A percentile compares a stretch with the other conserved stretches of the same genome.
phyloP scores from a whole-genome alignment of 108 stramenopile species.

The Pseudonitzschia pungens region DNA sequence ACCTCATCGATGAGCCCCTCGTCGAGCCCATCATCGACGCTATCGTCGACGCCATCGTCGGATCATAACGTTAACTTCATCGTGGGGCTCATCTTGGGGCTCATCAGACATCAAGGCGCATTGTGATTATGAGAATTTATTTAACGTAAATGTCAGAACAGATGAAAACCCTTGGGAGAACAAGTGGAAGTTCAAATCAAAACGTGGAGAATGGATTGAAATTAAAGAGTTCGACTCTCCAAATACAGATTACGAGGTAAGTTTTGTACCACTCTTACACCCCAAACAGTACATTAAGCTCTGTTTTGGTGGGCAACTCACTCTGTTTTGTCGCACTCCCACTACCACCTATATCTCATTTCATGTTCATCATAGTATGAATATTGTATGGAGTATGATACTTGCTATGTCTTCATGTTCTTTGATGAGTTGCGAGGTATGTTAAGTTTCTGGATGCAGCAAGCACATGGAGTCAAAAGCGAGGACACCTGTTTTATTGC shows the following conservation, averaged over 20 bases:
- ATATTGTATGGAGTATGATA: conserved; percentile 4
- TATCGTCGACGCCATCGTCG: neutral
- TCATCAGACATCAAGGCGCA: neutral
- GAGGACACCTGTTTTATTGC: no score
- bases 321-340: neutral
- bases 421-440: neutral
- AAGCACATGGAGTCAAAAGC: neutral
- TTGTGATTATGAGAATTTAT: neutral
- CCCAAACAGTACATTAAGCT: neutral
- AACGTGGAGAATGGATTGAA: neutral
- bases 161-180: neutral
- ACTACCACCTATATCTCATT: neutral
- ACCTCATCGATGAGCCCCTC: neutral
- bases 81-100: neutral
- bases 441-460: neutral
- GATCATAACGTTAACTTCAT: no score
- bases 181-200: neutral
- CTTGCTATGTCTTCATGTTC: neutral
- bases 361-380: neutral
- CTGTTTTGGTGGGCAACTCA: neutral
- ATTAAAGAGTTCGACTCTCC: neutral
- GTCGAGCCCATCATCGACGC: neutral
- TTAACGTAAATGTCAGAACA: neutral
- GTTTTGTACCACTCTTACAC: neutral
- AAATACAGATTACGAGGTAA: neutral